phyloP scores from a whole-genome alignment of 768 basidiomycete species.

The Lactarius pseudohatsudake region DNA sequence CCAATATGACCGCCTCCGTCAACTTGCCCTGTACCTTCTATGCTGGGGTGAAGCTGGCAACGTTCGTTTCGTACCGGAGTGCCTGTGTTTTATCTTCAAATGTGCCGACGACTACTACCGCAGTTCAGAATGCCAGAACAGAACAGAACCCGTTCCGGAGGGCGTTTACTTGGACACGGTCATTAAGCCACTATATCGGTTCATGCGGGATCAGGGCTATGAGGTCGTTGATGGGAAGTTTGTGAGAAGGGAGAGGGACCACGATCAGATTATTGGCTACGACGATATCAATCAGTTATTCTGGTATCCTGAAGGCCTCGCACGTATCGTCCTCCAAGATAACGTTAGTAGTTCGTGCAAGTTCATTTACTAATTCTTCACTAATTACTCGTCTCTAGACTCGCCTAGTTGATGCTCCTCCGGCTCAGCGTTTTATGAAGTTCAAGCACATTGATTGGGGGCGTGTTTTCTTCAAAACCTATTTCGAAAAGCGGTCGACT shows the following conservation, averaged over 20 bases:
- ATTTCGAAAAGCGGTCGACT: slow-evolving; percentile 91
- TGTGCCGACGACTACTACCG: slow-evolving; percentile 99
- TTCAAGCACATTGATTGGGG: slow-evolving; percentile 93
- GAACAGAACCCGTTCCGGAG: slow-evolving; percentile 89
- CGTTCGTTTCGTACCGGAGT: slow-evolving; percentile 95
- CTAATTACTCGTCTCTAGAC: slow-evolving; percentile 48
- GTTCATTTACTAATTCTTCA: slow-evolving; percentile 1
- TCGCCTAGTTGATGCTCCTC: slow-evolving; percentile 87
- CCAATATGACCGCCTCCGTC: slow-evolving; percentile 95
- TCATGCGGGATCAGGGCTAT: slow-evolving; percentile 97
- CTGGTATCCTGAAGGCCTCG: slow-evolving; percentile 99
- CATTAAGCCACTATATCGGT: slow-evolving; percentile 92
- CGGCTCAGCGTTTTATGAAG: slow-evolving; percentile 91
- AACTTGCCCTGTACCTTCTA: slow-evolving; percentile 92
- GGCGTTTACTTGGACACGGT: slow-evolving; percentile 89
- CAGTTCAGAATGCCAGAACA: slow-evolving; percentile 95
- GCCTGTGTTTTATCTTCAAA: slow-evolving; percentile 99
- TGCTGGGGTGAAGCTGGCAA: slow-evolving; percentile 99
- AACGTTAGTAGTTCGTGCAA: slow-evolving; percentile 58
- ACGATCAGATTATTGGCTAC: slow-evolving; percentile 96
- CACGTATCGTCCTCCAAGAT: slow-evolving; percentile 85
- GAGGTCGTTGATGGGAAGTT: slow-evolving; percentile 95
- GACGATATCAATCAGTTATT: slow-evolving; percentile 99
- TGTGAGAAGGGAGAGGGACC: slow-evolving; percentile 90
- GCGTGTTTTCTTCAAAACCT: slow-evolving; percentile 97